Conservation (phyloP, 352 stramenopile genomes). For the Thalassiosira hispida region DNA sequence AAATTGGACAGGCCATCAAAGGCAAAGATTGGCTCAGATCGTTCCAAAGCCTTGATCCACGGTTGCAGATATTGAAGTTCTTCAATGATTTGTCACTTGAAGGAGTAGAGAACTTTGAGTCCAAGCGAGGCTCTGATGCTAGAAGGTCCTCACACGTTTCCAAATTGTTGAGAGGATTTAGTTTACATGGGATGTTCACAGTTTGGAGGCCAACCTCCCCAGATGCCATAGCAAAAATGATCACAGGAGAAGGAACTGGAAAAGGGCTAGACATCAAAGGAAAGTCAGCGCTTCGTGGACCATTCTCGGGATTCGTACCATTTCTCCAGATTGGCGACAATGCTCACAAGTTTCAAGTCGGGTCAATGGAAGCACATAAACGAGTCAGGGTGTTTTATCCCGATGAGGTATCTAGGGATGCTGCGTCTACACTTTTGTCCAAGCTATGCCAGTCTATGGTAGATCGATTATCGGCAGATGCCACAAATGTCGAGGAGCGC, state of each 20-base stretch:
- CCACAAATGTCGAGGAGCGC: too few relatives aligned
- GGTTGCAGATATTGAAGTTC: conserved; percentile 48
- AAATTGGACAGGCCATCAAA: too few relatives aligned
- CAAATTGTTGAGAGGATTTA: conserved; percentile 18
- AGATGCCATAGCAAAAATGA: conserved; percentile 66
- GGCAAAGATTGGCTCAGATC: conserved; percentile 48
- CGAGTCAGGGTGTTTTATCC: conserved; percentile 65
- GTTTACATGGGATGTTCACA: conserved; percentile 26
- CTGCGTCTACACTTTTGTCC: neutral
- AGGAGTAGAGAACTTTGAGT: conserved; percentile 11
- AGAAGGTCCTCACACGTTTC: neutral
- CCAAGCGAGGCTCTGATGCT: conserved; percentile 18
- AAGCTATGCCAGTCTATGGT: neutral
- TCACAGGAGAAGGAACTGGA: conserved; percentile 51
- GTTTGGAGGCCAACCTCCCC: conserved; percentile 41
- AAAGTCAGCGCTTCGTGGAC: conserved; percentile 48
- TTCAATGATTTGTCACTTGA: conserved; percentile 44
- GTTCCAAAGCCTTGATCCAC: conserved; percentile 40
- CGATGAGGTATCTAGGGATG: conserved; percentile 40
- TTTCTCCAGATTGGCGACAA: conserved; percentile 60
- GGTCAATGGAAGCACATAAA: conserved; percentile 45
- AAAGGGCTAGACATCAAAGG: conserved; percentile 64
- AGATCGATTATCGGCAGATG: neutral
- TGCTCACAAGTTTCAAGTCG: conserved; percentile 49
- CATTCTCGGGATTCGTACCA: conserved; percentile 53